Percentiles rank a stretch among this genome's conserved stretches.
These are phyloP conservation scores for Cutaneotrichosporon sp. DNA, from an alignment of 1,284 basidiomycete genomes.

Conservation along the genomic window DNA sequence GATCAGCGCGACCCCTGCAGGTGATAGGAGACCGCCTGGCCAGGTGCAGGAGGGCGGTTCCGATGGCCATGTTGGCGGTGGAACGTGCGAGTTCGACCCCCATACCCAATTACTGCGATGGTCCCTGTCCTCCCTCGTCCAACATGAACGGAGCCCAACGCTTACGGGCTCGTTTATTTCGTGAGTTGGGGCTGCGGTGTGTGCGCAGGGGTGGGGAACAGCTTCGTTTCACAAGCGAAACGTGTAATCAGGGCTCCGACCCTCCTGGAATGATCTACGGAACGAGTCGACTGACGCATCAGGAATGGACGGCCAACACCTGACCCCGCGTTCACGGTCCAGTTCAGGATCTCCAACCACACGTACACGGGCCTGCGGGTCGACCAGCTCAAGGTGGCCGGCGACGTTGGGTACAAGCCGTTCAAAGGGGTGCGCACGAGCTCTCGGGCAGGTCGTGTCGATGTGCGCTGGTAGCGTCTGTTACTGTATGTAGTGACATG, in stretches of 20 bases:
- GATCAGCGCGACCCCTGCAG: slow-evolving; percentile 41
- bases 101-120: slow-evolving; percentile 63
- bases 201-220: not conserved
- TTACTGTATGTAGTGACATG: too few species aligned
- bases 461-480: slow-evolving; percentile 42
- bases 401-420: slow-evolving; percentile 53
- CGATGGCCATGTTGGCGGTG: slow-evolving; percentile 53
- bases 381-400: slow-evolving; percentile 74
- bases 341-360: slow-evolving; percentile 66
- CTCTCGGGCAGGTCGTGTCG: slow-evolving; percentile 40
- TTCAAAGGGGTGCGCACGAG: slow-evolving; percentile 60
- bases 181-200: slow-evolving; percentile 23
- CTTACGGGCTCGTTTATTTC: slow-evolving; percentile 70
- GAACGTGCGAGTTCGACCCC: slow-evolving; percentile 73
- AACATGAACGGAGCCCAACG: slow-evolving; percentile 63
- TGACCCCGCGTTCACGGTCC: slow-evolving; percentile 65
- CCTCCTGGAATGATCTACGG: too few species aligned
- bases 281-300: not conserved
- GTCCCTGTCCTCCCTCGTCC: slow-evolving; percentile 65
- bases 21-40: slow-evolving; percentile 35
- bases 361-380: slow-evolving; percentile 76
- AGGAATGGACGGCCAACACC: slow-evolving; percentile 49
- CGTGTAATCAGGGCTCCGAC: not conserved
- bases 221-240: not conserved
- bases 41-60: slow-evolving; percentile 24